A percentile compares a stretch with the other conserved stretches of the same genome.
phyloP scores from a whole-genome alignment of 305 asterid species.

The Plantago rigida region DNA sequence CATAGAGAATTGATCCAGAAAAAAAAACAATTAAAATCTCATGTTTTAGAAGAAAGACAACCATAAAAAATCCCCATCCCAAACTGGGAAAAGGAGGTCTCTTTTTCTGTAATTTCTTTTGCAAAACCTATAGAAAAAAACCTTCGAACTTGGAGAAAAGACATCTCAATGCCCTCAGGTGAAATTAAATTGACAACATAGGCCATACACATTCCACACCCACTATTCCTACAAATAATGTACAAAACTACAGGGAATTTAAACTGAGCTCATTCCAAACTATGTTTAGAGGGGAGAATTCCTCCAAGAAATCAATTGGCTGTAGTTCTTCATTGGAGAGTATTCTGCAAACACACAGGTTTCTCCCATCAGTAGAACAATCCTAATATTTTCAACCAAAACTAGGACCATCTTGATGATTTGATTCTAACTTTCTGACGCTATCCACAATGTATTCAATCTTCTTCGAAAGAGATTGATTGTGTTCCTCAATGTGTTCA shows the following conservation, averaged over 20 bases:
- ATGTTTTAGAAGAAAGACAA: too few relatives aligned
- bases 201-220: constrained; percentile 26
- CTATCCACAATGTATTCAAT: constrained; percentile 59
- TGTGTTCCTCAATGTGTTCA: constrained; percentile 83
- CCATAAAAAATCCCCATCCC: too few relatives aligned
- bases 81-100: too few relatives aligned
- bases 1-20: too few relatives aligned
- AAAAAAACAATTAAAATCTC: too few relatives aligned
- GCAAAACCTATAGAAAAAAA: too few relatives aligned
- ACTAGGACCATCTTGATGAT: constrained; percentile 41
- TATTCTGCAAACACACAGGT: background rate
- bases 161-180: background rate
- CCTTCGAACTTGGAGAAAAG: too few relatives aligned
- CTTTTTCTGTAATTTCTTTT: too few relatives aligned
- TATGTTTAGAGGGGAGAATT: background rate
- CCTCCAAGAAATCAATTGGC: constrained; percentile 3
- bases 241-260: constrained; percentile 30
- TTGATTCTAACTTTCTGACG: constrained; percentile 69
- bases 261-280: background rate
- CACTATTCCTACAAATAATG: constrained; percentile 34
- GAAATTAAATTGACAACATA: constrained; percentile 20
- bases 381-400: constrained; percentile 20
- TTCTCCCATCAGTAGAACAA: background rate
- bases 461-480: constrained; percentile 70
- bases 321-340: background rate